Conservation (phyloP, 306 rosid genomes). For the Sphenostylis stenocarpa region DNA sequence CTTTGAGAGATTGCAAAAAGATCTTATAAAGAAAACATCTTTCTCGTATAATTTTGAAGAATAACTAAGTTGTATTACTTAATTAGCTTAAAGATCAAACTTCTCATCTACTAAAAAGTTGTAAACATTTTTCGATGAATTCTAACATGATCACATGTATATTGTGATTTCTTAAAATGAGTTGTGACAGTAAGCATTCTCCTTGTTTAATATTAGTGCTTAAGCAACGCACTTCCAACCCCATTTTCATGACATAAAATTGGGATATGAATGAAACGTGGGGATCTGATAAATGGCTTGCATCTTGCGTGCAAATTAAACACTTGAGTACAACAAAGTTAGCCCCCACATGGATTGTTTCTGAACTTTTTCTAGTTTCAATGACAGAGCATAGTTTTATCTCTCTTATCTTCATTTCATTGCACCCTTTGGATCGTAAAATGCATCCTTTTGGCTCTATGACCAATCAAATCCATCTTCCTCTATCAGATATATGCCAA, state of each 20-base stretch:
- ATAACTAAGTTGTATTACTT: too few relatives aligned
- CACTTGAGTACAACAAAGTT: constrained; percentile 27
- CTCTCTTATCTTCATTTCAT: not conserved
- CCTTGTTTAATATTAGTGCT: constrained; percentile 7
- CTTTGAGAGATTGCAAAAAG: too few relatives aligned
- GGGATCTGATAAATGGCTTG: constrained; percentile 43
- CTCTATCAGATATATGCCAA: not conserved
- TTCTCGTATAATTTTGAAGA: too few relatives aligned
- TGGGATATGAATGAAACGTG: constrained; percentile 54
- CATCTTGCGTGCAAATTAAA: constrained; percentile 36
- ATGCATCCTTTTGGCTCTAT: not conserved
- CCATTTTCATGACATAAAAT: constrained; percentile 30
- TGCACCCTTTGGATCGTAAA: constrained; percentile 16
- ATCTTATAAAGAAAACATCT: too few relatives aligned
- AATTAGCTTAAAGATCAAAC: too few relatives aligned
- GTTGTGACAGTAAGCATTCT: constrained; percentile 18
- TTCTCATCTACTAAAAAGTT: too few relatives aligned
- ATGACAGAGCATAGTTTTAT: constrained; percentile 17
- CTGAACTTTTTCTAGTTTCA: constrained; percentile 11
- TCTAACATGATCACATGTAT: constrained; percentile 20
- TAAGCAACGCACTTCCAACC: constrained; percentile 37
- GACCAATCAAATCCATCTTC: constrained; percentile 6
- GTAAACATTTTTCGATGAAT: too few relatives aligned
- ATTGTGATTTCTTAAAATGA: constrained; percentile 33
- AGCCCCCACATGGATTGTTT: constrained; percentile 46